Evolutionary conservation across 1,284 basidiomycete genomes (phyloP), one percentile per base, ranked within the genome.

Genomic region (Volvariella surrecta): DNA sequence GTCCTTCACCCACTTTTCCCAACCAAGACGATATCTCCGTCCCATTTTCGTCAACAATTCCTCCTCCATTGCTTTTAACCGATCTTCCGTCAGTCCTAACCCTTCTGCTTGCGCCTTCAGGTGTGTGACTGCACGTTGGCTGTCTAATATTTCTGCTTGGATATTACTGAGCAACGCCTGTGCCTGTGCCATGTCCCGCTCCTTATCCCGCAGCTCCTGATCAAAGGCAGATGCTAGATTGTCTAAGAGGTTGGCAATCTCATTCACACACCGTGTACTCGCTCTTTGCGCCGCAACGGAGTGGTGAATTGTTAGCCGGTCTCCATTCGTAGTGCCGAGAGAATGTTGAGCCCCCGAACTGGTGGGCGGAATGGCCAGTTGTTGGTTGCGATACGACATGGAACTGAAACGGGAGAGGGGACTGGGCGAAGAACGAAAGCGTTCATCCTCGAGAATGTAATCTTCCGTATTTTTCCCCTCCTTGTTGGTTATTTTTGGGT

Each of bases 401-500:
- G 73, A 61, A 16, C 71, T 56, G 21, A 70, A 62, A 39, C 84
- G 74, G 7, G 84, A 79, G n/a, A 76, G 70, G 9, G 86, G 79
- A 0, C 78, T 74, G 7, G 93, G 92, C 4, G 91, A 95, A 0
- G 89, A 89, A 22, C 95, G 79, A 70, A 98, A 98, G 31, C 94
- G 82, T 61, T 98, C 96, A 59, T 99, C 96, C 60, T 99, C 96
- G 31, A 99, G 75, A 50, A 99, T 99, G 58, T 99, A 99, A 61
- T 99, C 96, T 64, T 99, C 96, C 7, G 96, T 90, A 49, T 85
- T 94, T 70, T 98, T 98, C 47, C 92, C 90, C 57, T 99, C 96
- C 48, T 85, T 79, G 61, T 99, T 99, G 47, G 82, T 75, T 50
- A 99, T 82, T 66, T 98, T 98, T 4, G 96, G 92, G 59, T 99